phyloP scores from a whole-genome alignment of 2,329 filamentous ascomycete genomes.

The Alternaria incomplexa region DNA sequence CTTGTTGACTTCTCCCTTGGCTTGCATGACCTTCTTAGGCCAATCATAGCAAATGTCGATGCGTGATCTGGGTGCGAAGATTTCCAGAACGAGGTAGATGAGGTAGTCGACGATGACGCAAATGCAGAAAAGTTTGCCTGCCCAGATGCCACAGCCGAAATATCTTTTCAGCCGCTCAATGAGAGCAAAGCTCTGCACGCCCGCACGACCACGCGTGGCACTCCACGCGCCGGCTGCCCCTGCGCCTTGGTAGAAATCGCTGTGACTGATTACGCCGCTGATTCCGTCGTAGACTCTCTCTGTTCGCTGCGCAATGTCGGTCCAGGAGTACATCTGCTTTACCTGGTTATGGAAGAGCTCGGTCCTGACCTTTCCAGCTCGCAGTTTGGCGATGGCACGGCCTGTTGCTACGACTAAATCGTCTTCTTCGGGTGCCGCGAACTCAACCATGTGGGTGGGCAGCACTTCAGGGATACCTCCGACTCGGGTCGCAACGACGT shows the following conservation, averaged over 20 bases:
- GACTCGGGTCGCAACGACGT: conserved; percentile 95
- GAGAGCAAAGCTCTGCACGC: conserved; percentile 84
- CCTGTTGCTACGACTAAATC: conserved; percentile 90
- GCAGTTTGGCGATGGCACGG: conserved; percentile 83
- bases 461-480: conserved; percentile 97
- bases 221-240: conserved; percentile 71
- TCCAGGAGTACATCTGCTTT: conserved; percentile 98
- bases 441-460: conserved; percentile 95
- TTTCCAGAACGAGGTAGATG: conserved; percentile 85
- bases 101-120: conserved; percentile 95
- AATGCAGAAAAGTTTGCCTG: conserved; percentile 94
- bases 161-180: conserved; percentile 96
- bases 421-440: conserved; percentile 95
- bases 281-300: conserved; percentile 96
- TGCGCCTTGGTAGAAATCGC: conserved; percentile 85
- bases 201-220: conserved; percentile 70
- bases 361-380: conserved; percentile 85
- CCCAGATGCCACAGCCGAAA: conserved; percentile 98
- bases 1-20: conserved; percentile 19
- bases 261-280: conserved; percentile 80
- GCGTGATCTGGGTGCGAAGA: conserved; percentile 80
- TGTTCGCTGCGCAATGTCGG: conserved; percentile 89
- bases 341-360: conserved; percentile 97
- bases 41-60: conserved; percentile 93
- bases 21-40: conserved; percentile 71